Evolutionary conservation across 148 eudicot genomes (phyloP), one percentile per base, ranked within the genome.

Genomic region (Mesembryanthemum crystallinum): DNA sequence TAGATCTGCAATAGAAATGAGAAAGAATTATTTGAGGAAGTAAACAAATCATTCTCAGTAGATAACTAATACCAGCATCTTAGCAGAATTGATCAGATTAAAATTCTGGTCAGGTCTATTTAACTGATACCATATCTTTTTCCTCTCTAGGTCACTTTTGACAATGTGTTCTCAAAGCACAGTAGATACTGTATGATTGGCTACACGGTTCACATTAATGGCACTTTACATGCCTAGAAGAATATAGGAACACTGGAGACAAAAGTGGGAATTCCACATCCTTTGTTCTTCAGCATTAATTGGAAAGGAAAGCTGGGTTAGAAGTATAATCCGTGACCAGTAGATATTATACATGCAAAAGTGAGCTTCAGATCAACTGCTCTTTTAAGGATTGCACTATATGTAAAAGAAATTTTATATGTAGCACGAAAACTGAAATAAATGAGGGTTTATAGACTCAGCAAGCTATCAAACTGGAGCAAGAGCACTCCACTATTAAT

Each of bases 1-100:
- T 23, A 86, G 77, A 83, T 89, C 92, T 83, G 91, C 84, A 82
- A 33, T 28, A 58, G 14, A 32, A 69, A 75, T 42, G 35, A n/a
- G 13, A 65, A 42, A 75, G 32, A 43, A 28, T 5, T 42, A 55
- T 8, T 17, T 43, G 1, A 20, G 9, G 35, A 66, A 65, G 24
- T 28, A 65, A 47, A 43, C 2, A 65, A n/a, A 51, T 23, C 14
- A 1, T 8, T 12, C 4, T 12, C 60, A 42, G 15, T 55, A 39
- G 1, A 73, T 3, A 3, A 27, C 62, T 60, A 39, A 77, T 57
- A 64, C 58, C 15, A 63, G 8, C 21, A 17, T 23, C 9, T 57
- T 52, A 52, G 17, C 21, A 52, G 23, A 18, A 21, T 6, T 23
- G 60, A 17, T 54, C 25, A n/a, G 60, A 17, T 57, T 23, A 23